Percentiles rank a stretch among this genome's conserved stretches.
Evolutionary conservation across 192 early-diverging fungal species (phyloP).

Genomic region (Rhizophlyctis rosea): DNA sequence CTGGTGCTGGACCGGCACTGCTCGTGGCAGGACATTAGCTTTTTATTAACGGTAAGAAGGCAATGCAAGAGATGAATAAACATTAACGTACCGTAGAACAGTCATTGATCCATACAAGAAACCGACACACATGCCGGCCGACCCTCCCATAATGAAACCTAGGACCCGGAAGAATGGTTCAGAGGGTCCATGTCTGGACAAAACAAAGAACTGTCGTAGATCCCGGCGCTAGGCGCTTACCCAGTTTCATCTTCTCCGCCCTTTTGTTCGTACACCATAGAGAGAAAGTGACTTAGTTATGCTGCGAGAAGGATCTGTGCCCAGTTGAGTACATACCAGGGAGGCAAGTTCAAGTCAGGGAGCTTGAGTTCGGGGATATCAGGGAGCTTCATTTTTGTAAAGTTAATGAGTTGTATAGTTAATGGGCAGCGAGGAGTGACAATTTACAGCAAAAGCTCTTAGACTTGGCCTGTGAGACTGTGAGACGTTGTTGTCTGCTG

Average conservation of each 20-base stretch:
- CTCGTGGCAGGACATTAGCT: not conserved
- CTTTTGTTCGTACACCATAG: not conserved
- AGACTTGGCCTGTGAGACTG: too few relatives aligned
- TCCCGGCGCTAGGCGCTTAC: not conserved
- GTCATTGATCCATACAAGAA: conserved; percentile 27
- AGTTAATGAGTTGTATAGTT: too few relatives aligned
- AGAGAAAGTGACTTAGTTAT: not conserved
- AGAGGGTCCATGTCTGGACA: not conserved
- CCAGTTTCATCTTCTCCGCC: not conserved
- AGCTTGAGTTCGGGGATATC: too few relatives aligned
- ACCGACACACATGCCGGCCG: conserved; percentile 28
- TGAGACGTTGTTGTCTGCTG: too few relatives aligned
- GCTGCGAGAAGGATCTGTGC: not conserved
- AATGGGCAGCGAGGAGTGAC: too few relatives aligned
- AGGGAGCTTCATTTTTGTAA: too few relatives aligned
- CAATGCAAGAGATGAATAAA: not conserved
- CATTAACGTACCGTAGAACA: conserved; percentile 18
- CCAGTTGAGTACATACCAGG: not conserved
- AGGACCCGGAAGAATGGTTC: not conserved
- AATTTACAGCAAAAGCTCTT: too few relatives aligned
- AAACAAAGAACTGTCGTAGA: not conserved
- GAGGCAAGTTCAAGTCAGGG: not conserved
- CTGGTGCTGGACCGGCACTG: not conserved
- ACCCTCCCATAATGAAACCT: conserved; percentile 32
- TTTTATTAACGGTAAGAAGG: not conserved